A percentile compares a stretch with the other conserved stretches of the same genome.
Conservation (phyloP, 129 eudicot genomes). For the Flaveria linearis region DNA sequence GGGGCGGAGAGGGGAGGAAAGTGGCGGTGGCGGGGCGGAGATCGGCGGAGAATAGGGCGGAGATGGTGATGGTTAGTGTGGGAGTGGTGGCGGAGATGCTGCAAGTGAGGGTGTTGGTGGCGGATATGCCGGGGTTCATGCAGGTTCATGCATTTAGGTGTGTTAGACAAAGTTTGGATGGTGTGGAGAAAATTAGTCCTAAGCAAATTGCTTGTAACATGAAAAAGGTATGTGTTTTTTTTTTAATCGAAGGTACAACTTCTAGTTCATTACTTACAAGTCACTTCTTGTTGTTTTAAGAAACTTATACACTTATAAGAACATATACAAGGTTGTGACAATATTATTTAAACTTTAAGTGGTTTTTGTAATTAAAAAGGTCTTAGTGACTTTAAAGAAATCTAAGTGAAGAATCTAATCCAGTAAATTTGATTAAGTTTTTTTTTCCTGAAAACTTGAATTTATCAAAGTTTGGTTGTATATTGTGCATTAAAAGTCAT, state of each 20-base stretch:
- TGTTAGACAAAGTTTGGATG: conserved; percentile 64
- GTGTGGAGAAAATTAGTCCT: conserved; percentile 62
- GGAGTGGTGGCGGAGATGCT: conserved; percentile 43
- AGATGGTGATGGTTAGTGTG: conserved; percentile 45
- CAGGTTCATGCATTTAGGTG: conserved; percentile 82
- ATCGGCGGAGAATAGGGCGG: conserved; percentile 51
- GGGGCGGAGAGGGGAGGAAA: background rate
- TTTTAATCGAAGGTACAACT: background rate
- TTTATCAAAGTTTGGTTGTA: too few species aligned
- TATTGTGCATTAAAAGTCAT: too few species aligned
- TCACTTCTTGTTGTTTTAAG: too few species aligned
- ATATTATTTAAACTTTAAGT: too few species aligned
- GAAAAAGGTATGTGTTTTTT: conserved; percentile 57
- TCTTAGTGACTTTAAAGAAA: too few species aligned
- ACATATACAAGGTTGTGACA: too few species aligned
- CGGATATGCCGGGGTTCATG: conserved; percentile 93
- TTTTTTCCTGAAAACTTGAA: too few species aligned
- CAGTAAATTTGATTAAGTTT: too few species aligned
- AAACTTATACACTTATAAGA: too few species aligned
- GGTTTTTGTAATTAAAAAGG: too few species aligned
- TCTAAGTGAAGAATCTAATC: too few species aligned
- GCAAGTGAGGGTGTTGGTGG: conserved; percentile 67
- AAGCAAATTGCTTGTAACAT: conserved; percentile 60
- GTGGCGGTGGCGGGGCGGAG: conserved; percentile 27
- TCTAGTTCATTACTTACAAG: background rate